Percentiles rank a stretch among this genome's conserved stretches.
These are phyloP conservation scores for Xerophyta viscosa DNA, from an alignment of 106 monocot genomes.

Conservation along the genomic window DNA sequence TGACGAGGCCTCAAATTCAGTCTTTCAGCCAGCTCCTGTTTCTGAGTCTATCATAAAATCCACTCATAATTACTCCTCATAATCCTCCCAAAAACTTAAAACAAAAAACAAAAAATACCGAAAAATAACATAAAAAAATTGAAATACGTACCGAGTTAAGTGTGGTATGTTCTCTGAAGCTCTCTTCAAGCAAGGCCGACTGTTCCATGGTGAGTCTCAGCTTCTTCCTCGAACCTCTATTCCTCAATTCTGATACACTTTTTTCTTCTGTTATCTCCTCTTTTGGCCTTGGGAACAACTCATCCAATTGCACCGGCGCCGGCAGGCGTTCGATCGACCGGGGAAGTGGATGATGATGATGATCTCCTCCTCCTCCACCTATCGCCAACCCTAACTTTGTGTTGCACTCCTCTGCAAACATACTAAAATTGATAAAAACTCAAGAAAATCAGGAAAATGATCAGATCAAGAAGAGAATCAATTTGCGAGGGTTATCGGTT, in stretches of 20 bases:
- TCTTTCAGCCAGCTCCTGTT: slow-evolving; percentile 5
- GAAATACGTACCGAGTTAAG: slow-evolving; percentile 7
- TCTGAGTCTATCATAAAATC: slow-evolving; percentile 5
- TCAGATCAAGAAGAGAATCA: too few relatives aligned
- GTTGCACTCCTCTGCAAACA: slow-evolving; percentile 28
- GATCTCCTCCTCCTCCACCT: slow-evolving; percentile 9
- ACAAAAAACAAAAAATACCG: background rate
- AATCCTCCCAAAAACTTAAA: background rate
- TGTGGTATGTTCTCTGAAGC: slow-evolving; percentile 5
- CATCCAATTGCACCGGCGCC: slow-evolving; percentile 9
- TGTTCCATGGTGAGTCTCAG: slow-evolving; percentile 7
- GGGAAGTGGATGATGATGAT: background rate
- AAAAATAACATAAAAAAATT: background rate
- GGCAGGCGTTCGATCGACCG: too few relatives aligned
- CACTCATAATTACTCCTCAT: background rate
- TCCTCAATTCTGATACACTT: background rate
- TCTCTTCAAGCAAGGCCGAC: background rate
- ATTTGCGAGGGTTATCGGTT: too few relatives aligned
- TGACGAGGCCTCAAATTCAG: slow-evolving; percentile 9
- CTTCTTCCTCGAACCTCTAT: slow-evolving; percentile 5
- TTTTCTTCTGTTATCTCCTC: background rate
- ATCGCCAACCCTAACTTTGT: slow-evolving; percentile 31
- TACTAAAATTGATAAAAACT: too few relatives aligned
- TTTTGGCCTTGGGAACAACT: slow-evolving; percentile 19
- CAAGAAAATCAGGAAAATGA: too few relatives aligned